Percentiles rank a stretch among this genome's conserved stretches.
phyloP scores from a whole-genome alignment of 2,329 filamentous ascomycete genomes.

The Colletotrichum siamense region DNA sequence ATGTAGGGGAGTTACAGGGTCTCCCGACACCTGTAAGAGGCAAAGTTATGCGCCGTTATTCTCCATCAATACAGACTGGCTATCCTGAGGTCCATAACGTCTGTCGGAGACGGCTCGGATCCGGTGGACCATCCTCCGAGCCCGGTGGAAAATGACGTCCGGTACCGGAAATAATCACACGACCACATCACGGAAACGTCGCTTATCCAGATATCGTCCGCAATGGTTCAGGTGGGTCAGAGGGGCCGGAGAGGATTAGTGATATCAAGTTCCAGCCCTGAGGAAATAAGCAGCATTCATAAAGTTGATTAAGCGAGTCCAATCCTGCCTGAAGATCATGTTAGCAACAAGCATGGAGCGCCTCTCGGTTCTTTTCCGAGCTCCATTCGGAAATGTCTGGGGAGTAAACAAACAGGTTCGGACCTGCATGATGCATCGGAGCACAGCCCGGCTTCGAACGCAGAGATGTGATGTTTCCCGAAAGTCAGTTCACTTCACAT shows the following conservation, averaged over 20 bases:
- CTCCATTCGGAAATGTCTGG: background rate
- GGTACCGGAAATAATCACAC: background rate
- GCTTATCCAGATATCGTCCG: background rate
- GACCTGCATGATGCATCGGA: background rate
- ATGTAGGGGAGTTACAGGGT: background rate
- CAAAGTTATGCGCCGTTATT: background rate
- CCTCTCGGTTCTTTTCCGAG: background rate
- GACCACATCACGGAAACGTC: background rate
- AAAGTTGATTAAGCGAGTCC: background rate
- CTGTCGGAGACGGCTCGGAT: background rate
- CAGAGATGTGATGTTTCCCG: background rate
- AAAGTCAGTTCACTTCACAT: background rate
- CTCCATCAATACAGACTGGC: background rate
- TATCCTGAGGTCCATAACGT: background rate
- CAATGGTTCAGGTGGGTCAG: background rate
- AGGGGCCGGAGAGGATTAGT: background rate
- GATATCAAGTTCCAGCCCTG: background rate
- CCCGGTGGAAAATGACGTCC: background rate
- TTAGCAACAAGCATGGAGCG: background rate
- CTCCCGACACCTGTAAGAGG: background rate
- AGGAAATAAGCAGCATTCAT: background rate
- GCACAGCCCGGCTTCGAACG: background rate
- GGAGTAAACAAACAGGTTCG: background rate
- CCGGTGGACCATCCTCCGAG: background rate
- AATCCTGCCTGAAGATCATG: background rate